Evolutionary conservation across 2,329 filamentous ascomycete species (phyloP).

Genomic region (Dactylonectria macrodidyma): DNA sequence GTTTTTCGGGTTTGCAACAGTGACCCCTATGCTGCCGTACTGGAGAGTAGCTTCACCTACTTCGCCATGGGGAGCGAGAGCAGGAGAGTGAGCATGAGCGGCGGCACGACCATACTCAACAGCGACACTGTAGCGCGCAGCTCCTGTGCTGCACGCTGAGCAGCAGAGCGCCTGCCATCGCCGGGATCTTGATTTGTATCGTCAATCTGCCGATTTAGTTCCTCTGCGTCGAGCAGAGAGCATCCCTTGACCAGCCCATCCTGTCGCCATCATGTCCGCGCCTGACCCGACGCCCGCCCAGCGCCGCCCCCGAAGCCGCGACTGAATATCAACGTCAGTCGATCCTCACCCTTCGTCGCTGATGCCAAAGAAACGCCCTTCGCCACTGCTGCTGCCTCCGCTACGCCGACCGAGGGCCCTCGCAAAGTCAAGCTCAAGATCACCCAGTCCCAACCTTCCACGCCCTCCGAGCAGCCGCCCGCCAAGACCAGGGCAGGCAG

Average conservation of each 20-base stretch:
- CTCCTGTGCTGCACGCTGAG: too few relatives aligned
- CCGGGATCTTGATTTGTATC: too few relatives aligned
- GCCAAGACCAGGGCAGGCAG: conserved; percentile 73
- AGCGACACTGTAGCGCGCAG: too few relatives aligned
- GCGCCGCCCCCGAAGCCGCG: conserved; percentile 54
- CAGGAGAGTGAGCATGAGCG: too few relatives aligned
- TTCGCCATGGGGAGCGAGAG: too few relatives aligned
- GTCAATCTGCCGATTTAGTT: neutral
- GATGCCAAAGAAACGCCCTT: conserved; percentile 36
- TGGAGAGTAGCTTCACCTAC: too few relatives aligned
- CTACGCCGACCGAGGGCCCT: conserved; percentile 51
- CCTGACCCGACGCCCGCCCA: conserved; percentile 44
- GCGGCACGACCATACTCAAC: too few relatives aligned
- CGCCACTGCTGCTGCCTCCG: conserved; percentile 20
- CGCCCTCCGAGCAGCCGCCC: conserved; percentile 53
- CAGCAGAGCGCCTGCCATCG: too few relatives aligned
- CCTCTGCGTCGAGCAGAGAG: conserved; percentile 25
- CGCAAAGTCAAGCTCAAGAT: conserved; percentile 62
- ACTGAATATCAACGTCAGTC: conserved; percentile 58
- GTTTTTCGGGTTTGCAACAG: too few relatives aligned
- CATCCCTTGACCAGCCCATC: conserved; percentile 22
- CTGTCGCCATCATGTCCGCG: conserved; percentile 48
- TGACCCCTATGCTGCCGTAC: too few relatives aligned
- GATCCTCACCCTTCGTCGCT: conserved; percentile 53
- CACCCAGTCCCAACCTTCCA: conserved; percentile 57